phyloP scores from a whole-genome alignment of 176 grass and related monocot genomes.

The Eragrostis nindensis region DNA sequence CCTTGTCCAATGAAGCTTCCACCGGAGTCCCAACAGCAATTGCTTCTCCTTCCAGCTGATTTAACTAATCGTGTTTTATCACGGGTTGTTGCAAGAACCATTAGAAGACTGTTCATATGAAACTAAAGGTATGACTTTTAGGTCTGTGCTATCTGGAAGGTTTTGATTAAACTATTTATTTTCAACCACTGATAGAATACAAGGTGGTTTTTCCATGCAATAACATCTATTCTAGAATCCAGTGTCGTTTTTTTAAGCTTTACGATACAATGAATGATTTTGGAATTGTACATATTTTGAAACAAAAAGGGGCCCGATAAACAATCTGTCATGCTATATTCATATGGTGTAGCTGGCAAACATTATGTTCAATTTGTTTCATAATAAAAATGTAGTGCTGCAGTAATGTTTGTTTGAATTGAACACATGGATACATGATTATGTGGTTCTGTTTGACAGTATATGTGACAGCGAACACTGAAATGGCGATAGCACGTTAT shows the following conservation, averaged over 20 bases:
- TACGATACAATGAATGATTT: not conserved
- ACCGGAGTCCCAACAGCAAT: conserved; percentile 72
- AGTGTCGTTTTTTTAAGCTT: not conserved
- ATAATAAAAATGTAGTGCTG: conserved; percentile 25
- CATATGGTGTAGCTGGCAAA: not conserved
- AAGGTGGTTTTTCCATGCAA: not conserved
- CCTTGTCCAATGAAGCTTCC: conserved; percentile 61
- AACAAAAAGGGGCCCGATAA: not conserved
- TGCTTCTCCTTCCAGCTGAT: conserved; percentile 76
- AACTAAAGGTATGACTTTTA: conserved; percentile 22
- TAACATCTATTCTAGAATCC: conserved; percentile 17
- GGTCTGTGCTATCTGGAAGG: not conserved
- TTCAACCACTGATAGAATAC: not conserved
- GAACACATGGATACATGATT: not conserved
- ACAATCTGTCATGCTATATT: not conserved
- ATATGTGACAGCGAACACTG: not conserved
- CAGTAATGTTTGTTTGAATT: not conserved
- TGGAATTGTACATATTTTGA: conserved; percentile 22
- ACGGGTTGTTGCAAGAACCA: conserved; percentile 79
- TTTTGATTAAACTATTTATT: not conserved
- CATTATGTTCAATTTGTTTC: not conserved
- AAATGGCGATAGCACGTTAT: not conserved
- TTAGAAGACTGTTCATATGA: conserved; percentile 73
- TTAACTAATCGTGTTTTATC: conserved; percentile 73
- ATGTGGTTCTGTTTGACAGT: conserved; percentile 11